Conservation (phyloP, 2,329 filamentous ascomycete species). For the Pleoardoris graminearum region DNA sequence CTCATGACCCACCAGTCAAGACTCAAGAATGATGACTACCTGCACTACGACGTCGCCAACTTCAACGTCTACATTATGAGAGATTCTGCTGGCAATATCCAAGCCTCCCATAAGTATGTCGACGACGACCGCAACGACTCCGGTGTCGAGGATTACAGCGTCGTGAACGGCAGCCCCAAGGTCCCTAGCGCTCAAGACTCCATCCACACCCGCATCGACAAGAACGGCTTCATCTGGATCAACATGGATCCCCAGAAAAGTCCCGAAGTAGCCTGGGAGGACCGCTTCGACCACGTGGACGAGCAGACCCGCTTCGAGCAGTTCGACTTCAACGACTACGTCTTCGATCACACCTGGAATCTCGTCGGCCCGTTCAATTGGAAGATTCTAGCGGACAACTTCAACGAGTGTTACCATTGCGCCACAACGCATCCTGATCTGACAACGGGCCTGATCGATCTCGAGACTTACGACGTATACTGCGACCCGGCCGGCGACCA, state of each 20-base stretch:
- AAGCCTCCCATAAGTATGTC: conserved; percentile 53
- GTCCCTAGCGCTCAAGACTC: conserved; percentile 43
- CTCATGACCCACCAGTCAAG: conserved; percentile 59
- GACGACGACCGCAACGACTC: conserved; percentile 31
- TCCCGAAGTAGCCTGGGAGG: conserved; percentile 37
- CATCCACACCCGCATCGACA: conserved; percentile 39
- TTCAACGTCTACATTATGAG: conserved; percentile 48
- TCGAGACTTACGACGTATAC: conserved; percentile 55
- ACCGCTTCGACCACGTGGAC: conserved; percentile 36
- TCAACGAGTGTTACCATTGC: conserved; percentile 70
- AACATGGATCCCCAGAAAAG: conserved; percentile 42
- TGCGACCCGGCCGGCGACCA: conserved; percentile 27
- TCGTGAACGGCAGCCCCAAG: conserved; percentile 32
- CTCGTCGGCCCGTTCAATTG: conserved; percentile 40
- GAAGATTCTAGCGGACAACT: conserved; percentile 57
- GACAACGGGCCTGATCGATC: conserved; percentile 56
- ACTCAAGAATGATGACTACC: conserved; percentile 60
- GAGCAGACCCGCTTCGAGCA: conserved; percentile 40
- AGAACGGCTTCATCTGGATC: conserved; percentile 42
- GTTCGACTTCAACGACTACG: conserved; percentile 49
- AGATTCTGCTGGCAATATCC: conserved; percentile 43
- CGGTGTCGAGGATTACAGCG: neutral
- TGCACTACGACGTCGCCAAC: conserved; percentile 53
- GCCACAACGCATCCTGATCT: conserved; percentile 63
- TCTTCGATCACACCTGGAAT: conserved; percentile 48